These are phyloP conservation scores for Kluyveromyces siamensis DNA, from an alignment of 805 yeast species.

Conservation along the genomic window DNA sequence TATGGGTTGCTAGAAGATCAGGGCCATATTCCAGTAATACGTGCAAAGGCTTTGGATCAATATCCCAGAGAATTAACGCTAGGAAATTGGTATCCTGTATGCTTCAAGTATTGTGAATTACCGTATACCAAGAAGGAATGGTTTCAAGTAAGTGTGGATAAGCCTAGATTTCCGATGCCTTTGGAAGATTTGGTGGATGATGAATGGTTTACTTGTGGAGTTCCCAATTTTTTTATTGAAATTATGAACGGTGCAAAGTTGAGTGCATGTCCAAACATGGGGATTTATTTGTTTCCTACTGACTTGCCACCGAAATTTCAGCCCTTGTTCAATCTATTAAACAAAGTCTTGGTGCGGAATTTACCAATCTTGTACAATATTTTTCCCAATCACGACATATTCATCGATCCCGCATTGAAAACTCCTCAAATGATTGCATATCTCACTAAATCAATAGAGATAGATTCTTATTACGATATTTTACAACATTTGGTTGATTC, in stretches of 20 bases:
- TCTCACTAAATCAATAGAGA: constrained; percentile 9
- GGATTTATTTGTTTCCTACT: constrained; percentile 9
- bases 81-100: constrained; percentile 19
- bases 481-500: neutral
- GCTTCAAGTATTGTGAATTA: constrained; percentile 24
- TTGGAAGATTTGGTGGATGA: neutral
- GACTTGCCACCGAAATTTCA: constrained; percentile 20
- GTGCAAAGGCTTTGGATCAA: constrained; percentile 20
- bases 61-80: constrained; percentile 25
- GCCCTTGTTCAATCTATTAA: constrained; percentile 14
- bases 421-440: constrained; percentile 18
- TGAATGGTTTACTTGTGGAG: neutral
- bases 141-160: constrained; percentile 9
- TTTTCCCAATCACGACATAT: constrained; percentile 26
- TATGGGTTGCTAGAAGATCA: constrained; percentile 2
- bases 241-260: neutral
- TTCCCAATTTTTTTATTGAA: neutral
- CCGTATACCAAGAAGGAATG: constrained; percentile 23
- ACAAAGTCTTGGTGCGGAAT: constrained; percentile 16
- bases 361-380: constrained; percentile 21
- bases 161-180: neutral
- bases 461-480: neutral
- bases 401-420: constrained; percentile 17
- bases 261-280: neutral
- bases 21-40: constrained; percentile 17